phyloP scores from a whole-genome alignment of 768 basidiomycete species.

The Leccinum uliginosum region DNA sequence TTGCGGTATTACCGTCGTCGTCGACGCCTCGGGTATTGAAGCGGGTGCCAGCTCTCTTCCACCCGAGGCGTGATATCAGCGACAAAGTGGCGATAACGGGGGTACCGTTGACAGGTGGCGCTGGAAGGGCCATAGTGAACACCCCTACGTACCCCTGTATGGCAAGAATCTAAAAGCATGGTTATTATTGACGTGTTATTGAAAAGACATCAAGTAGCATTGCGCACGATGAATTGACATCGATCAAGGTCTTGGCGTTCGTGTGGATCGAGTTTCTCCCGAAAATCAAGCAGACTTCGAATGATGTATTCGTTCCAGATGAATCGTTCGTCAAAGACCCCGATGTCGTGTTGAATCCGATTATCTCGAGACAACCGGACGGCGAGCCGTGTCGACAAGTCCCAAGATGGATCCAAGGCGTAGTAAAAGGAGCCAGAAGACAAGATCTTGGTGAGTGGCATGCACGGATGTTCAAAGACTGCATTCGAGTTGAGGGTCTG shows the following conservation, averaged over 20 bases:
- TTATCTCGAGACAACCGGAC: constrained; percentile 58
- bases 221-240: constrained; percentile 79
- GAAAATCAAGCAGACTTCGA: constrained; percentile 81
- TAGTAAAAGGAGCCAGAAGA: constrained; percentile 94
- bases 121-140: constrained; percentile 73
- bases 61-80: constrained; percentile 83
- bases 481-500: constrained; percentile 38
- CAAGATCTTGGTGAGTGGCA: constrained; percentile 84
- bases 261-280: constrained; percentile 65
- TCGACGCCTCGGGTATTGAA: constrained; percentile 97
- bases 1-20: constrained; percentile 91
- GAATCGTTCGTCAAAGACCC: constrained; percentile 77
- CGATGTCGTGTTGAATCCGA: constrained; percentile 42
- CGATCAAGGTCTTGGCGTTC: constrained; percentile 74
- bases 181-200: constrained; percentile 4
- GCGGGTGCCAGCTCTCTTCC: constrained; percentile 94
- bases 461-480: constrained; percentile 88
- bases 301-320: constrained; percentile 96
- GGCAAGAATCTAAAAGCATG: constrained; percentile 59
- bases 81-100: constrained; percentile 72
- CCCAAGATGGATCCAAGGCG: constrained; percentile 78
- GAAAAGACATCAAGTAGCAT: constrained; percentile 6
- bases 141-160: constrained; percentile 93
- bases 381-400: constrained; percentile 79
- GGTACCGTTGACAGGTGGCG: constrained; percentile 68